Evolutionary conservation across 176 grass and related monocot species (phyloP), one percentile per base, ranked within the genome.

Genomic region (bread wheat (Triticum aestivum)): DNA sequence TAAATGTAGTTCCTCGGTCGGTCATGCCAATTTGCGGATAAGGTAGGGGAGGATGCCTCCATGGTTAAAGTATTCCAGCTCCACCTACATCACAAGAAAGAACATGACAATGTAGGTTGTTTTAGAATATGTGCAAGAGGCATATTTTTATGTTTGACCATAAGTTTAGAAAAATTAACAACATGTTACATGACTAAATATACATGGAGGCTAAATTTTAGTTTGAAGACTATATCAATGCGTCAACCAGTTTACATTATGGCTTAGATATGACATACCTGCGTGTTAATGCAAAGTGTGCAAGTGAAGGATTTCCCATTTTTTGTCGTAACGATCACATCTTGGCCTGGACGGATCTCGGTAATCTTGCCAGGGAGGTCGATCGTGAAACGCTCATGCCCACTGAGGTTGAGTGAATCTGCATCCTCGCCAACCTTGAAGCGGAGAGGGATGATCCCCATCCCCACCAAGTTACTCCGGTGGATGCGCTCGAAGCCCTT

Each of bases 401-500:
- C 95, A 21, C 93, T 95, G 21, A 98, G 90, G 62, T 91, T 89
- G 8, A 98, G 91, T 1, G 95, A 89, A 11, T 98, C 95, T 5
- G 95, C 95, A 65, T 98, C 95, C 68, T 93, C 91, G 8, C 91
- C 93, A 54, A 73, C 62, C 47, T 98, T 95, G 81, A 92, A 98
- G 77, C 95, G 93, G 5, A 98, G 81, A 5, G 95, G 95, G 80
- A 98, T 85, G 30, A 98, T 98, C 59, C 95, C 95, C 95, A 98
- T 98, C 8, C 95, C 95, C 58, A 95, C 95, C 86, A 98, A 89
- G 73, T 98, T 98, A 61, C 95, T 98, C 71, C 95, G 81, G 52
- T 98, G 95, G 69, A 98, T 98, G 69, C 95, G 94, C 93, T 98
- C 95, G 14, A 98, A 98, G 59, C 95, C 95, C 89, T 98, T 98